Conservation (phyloP, 768 basidiomycete species). For the Infundibulicybe gibba region DNA sequence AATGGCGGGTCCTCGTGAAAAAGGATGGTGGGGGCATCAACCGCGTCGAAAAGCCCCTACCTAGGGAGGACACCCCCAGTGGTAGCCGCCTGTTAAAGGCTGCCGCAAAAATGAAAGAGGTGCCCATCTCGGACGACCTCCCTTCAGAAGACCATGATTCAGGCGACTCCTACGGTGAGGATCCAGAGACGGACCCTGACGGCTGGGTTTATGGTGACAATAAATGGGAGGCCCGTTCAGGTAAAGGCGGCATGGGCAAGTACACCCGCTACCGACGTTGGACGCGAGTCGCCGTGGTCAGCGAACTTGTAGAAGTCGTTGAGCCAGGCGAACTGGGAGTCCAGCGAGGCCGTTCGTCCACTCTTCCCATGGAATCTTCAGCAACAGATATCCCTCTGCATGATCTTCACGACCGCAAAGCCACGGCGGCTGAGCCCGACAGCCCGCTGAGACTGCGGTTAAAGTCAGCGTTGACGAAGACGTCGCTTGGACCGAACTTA, state of each 20-base stretch:
- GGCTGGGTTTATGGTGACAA: conserved; percentile 96
- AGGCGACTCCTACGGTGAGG: conserved; percentile 38
- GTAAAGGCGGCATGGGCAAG: conserved; percentile 86
- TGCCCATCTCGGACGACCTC: conserved; percentile 3
- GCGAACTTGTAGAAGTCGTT: conserved; percentile 64
- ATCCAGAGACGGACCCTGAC: conserved; percentile 70
- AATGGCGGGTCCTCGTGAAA: conserved; percentile 78
- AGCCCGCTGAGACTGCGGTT: conserved; percentile 23
- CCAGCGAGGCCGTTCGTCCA: conserved; percentile 5
- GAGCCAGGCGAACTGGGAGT: conserved; percentile 30
- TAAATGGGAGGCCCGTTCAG: conserved; percentile 83
- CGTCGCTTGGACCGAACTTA: conserved; percentile 3
- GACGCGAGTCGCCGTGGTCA: conserved; percentile 79
- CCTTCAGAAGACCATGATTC: conserved; percentile 18
- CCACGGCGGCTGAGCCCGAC: conserved; percentile 7
- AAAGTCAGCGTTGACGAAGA: conserved; percentile 20
- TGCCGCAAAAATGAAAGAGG: conserved; percentile 36
- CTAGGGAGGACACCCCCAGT: conserved; percentile 44
- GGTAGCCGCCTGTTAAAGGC: conserved; percentile 49
- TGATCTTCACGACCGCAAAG: conserved; percentile 1
- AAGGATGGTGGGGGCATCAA: conserved; percentile 49
- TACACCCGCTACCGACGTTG: conserved; percentile 85
- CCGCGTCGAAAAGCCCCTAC: conserved; percentile 62
- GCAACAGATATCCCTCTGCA: neutral
- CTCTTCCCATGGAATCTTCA: neutral